These are phyloP conservation scores for Dryadomyces quercus-mongolicae DNA, from an alignment of 2,329 filamentous ascomycete species.

Conservation along the genomic window DNA sequence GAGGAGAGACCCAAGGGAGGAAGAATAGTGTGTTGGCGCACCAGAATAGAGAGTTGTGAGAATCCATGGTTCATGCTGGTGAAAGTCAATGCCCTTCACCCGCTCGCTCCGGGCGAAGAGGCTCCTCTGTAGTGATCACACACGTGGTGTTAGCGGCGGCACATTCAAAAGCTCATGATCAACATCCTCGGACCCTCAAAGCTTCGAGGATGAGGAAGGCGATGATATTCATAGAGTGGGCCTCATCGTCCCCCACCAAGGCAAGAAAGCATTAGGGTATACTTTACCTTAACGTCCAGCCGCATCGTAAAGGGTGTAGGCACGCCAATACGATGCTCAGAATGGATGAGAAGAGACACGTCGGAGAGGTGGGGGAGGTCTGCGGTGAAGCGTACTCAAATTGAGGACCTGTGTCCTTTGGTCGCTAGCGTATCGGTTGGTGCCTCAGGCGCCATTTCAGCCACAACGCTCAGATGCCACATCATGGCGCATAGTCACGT, in stretches of 20 bases:
- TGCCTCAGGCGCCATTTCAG: conserved; percentile 2
- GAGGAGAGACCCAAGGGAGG: background rate
- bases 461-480: background rate
- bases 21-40: conserved; percentile 34
- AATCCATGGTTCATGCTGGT: conserved; percentile 14
- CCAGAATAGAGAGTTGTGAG: conserved; percentile 92
- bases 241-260: background rate
- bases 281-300: conserved; percentile 13
- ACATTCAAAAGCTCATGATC: background rate
- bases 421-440: background rate
- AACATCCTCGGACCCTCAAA: background rate
- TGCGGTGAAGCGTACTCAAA: conserved; percentile 3
- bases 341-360: background rate
- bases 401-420: conserved; percentile 5
- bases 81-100: conserved; percentile 15
- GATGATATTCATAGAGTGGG: background rate
- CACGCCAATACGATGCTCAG: conserved; percentile 1
- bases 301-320: conserved; percentile 12
- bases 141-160: background rate
- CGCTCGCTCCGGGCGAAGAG: conserved; percentile 14
- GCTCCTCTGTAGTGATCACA: conserved; percentile 9
- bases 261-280: background rate
- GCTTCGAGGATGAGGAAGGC: background rate
- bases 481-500: background rate
- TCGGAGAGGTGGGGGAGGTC: background rate